Evolutionary conservation across 345 rosid species (phyloP).

Genomic region (Stellera chamaejasme): DNA sequence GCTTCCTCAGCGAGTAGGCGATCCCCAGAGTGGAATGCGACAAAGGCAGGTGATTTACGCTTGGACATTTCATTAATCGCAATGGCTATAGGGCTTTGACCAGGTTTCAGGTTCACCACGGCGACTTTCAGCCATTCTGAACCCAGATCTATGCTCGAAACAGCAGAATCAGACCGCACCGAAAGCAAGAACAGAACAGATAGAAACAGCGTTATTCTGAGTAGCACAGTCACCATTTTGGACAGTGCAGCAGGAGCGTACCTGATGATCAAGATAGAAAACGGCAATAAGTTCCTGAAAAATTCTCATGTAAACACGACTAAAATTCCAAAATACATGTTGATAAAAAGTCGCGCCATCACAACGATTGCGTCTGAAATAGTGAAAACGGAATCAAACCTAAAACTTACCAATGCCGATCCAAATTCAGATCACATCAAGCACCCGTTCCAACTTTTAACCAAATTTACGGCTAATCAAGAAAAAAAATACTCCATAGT

Average conservation of each 20-base stretch:
- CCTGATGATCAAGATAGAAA: slow-evolving; percentile 5
- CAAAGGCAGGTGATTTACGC: slow-evolving; percentile 85
- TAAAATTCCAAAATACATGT: too few species aligned
- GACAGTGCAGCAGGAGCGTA: slow-evolving; percentile 4
- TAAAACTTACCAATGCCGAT: too few species aligned
- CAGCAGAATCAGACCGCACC: slow-evolving; percentile 60
- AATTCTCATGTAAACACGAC: too few species aligned
- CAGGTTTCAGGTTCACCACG: slow-evolving; percentile 76
- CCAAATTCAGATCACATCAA: too few species aligned
- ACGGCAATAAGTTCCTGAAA: too few species aligned
- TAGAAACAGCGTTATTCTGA: slow-evolving; percentile 26
- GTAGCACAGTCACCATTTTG: slow-evolving; percentile 28
- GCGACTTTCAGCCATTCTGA: slow-evolving; percentile 93
- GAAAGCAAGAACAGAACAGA: slow-evolving; percentile 21
- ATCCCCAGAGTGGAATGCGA: slow-evolving; percentile 65
- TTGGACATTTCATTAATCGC: slow-evolving; percentile 99
- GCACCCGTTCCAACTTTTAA: too few species aligned
- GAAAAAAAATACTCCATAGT: too few species aligned
- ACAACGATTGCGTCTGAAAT: too few species aligned
- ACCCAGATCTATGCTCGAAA: slow-evolving; percentile 92
- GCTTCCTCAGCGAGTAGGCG: slow-evolving; percentile 94
- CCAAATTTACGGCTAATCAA: too few species aligned
- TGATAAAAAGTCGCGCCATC: too few species aligned
- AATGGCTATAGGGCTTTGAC: slow-evolving; percentile 83
- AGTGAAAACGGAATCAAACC: too few species aligned